These are phyloP conservation scores for Ailanthus altissimus DNA, from an alignment of 345 rosid species.

Conservation along the genomic window DNA sequence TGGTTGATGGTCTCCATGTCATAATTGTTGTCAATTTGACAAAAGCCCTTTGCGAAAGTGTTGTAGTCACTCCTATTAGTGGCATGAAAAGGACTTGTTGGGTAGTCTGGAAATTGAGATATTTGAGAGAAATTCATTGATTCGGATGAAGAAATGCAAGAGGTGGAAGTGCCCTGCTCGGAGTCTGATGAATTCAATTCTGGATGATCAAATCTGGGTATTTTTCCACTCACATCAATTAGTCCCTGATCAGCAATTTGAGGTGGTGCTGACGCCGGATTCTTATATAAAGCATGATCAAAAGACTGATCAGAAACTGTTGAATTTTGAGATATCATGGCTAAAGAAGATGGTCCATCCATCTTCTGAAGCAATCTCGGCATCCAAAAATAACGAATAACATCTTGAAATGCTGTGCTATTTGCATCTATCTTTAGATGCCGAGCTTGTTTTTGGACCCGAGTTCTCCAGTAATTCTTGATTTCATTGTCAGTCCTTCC, in stretches of 20 bases:
- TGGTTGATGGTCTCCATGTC: slow-evolving; percentile 29
- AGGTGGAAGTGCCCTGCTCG: slow-evolving; percentile 21
- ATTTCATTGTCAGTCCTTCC: slow-evolving; percentile 82
- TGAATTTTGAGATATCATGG: slow-evolving; percentile 10
- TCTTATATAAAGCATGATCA: not conserved
- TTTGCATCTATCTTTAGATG: slow-evolving; percentile 58
- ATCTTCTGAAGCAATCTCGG: slow-evolving; percentile 54
- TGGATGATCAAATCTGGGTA: slow-evolving; percentile 8
- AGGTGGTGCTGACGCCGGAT: not conserved
- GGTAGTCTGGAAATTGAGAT: slow-evolving; percentile 28
- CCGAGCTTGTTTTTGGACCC: slow-evolving; percentile 67
- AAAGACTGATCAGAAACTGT: slow-evolving; percentile 9
- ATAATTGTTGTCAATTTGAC: slow-evolving; percentile 17
- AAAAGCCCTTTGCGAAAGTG: slow-evolving; percentile 20
- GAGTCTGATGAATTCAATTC: slow-evolving; percentile 44
- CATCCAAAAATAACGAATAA: slow-evolving; percentile 51
- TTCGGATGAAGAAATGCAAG: slow-evolving; percentile 36
- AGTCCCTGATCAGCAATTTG: slow-evolving; percentile 6
- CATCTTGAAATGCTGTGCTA: slow-evolving; percentile 54
- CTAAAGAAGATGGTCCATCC: slow-evolving; percentile 23
- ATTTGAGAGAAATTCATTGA: slow-evolving; percentile 26
- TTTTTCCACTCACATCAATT: not conserved
- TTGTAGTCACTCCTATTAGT: not conserved
- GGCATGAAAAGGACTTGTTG: slow-evolving; percentile 15
- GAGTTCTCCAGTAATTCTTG: slow-evolving; percentile 79